Conservation (phyloP, 2,329 filamentous ascomycete genomes). For the Nemania sp. region DNA sequence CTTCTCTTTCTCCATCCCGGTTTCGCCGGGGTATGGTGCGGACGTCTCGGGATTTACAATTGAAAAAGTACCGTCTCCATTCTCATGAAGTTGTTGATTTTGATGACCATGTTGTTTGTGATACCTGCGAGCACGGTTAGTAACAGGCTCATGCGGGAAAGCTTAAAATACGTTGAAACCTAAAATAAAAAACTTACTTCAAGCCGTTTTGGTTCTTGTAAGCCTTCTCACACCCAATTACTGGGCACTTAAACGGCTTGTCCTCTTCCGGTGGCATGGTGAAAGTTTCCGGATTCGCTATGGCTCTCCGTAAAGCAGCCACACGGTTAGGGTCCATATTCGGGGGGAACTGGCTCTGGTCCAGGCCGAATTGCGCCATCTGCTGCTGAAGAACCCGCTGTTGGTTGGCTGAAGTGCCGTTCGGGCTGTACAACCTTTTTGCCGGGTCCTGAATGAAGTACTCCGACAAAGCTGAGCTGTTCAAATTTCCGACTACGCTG, state of each 20-base stretch:
- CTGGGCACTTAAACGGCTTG: conserved; percentile 97
- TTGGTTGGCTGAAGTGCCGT: conserved; percentile 75
- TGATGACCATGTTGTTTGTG: conserved; percentile 90
- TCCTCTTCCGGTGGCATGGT: conserved; percentile 85
- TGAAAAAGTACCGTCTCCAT: conserved; percentile 95
- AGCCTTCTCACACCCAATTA: conserved; percentile 98
- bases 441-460: conserved; percentile 90
- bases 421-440: conserved; percentile 91
- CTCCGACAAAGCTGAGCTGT: conserved; percentile 66
- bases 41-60: conserved; percentile 98
- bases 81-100: conserved; percentile 96
- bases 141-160: conserved; percentile 39
- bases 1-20: conserved; percentile 99
- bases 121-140: conserved; percentile 62
- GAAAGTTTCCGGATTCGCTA: conserved; percentile 64
- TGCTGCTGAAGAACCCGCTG: conserved; percentile 73
- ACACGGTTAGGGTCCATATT: conserved; percentile 76
- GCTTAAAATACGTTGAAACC: conserved; percentile 13
- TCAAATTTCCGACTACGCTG: conserved; percentile 64
- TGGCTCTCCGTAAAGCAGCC: conserved; percentile 64
- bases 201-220: conserved; percentile 99
- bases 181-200: conserved; percentile 73
- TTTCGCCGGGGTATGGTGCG: conserved; percentile 91
- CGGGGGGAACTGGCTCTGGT: conserved; percentile 79
- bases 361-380: conserved; percentile 78